phyloP scores from a whole-genome alignment of 2,329 filamentous ascomycete species.

The Graphiopsis chlorocephala region DNA sequence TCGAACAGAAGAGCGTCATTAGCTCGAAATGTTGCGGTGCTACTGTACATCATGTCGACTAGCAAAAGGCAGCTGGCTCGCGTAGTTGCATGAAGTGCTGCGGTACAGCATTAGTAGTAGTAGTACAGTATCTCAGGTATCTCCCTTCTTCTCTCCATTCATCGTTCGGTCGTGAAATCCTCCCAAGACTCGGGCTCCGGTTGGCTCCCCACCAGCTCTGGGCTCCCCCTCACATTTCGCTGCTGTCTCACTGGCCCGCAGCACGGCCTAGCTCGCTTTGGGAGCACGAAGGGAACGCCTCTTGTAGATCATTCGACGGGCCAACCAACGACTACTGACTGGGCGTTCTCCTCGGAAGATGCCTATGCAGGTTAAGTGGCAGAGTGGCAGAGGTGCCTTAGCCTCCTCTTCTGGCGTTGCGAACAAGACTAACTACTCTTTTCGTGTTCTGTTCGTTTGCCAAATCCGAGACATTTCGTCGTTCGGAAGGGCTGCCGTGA shows the following conservation, averaged over 20 bases:
- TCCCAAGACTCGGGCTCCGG: not conserved
- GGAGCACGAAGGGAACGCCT: constrained; percentile 5
- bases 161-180: not conserved
- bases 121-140: not conserved
- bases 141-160: not conserved
- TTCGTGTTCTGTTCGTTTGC: not conserved
- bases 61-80: not conserved
- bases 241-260: not conserved
- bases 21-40: not conserved
- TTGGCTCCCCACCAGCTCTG: constrained; percentile 1
- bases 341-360: constrained; percentile 5
- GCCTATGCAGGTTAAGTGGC: constrained; percentile 1
- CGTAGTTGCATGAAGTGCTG: constrained; percentile 6
- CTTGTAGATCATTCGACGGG: not conserved
- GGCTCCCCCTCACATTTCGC: not conserved
- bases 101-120: not conserved
- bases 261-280: not conserved
- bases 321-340: not conserved
- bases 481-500: not conserved
- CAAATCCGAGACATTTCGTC: not conserved
- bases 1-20: not conserved
- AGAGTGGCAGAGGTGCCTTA: not conserved
- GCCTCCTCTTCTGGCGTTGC: not conserved
- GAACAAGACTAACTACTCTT: not conserved
- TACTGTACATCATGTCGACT: not conserved